A percentile compares a stretch with the other conserved stretches of the same genome.
Conservation (phyloP, 1,284 basidiomycete species). For the Tilletiaria anomala region DNA sequence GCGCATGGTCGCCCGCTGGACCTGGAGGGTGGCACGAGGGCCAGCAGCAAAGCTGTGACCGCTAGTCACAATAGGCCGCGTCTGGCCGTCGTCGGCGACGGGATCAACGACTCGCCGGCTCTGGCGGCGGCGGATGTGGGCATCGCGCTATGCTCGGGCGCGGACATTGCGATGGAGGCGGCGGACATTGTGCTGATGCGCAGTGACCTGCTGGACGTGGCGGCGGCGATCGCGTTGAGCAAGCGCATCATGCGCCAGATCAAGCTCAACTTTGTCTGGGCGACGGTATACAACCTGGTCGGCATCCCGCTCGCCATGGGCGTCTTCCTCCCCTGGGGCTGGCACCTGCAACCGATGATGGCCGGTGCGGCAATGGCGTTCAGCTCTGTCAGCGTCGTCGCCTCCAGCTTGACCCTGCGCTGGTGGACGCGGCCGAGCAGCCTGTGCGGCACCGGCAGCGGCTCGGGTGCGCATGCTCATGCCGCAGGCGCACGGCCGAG, state of each 20-base stretch:
- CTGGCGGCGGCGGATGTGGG: conserved; percentile 88
- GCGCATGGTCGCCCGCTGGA: too few species aligned
- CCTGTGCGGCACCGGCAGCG: too few species aligned
- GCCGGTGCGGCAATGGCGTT: conserved; percentile 96
- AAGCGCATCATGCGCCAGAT: conserved; percentile 80
- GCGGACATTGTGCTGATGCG: conserved; percentile 96
- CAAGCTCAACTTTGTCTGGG: conserved; percentile 46
- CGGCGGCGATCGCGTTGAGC: conserved; percentile 83
- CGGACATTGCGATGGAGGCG: conserved; percentile 91
- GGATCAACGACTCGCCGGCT: conserved; percentile 96
- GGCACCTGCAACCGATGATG: conserved; percentile 94
- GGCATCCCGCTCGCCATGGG: conserved; percentile 99
- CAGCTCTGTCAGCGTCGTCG: conserved; percentile 88
- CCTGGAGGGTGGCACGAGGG: too few species aligned
- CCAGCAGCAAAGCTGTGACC: not conserved
- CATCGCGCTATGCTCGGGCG: conserved; percentile 86
- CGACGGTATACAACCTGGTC: conserved; percentile 61
- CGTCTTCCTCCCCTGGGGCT: conserved; percentile 72
- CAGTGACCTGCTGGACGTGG: conserved; percentile 85
- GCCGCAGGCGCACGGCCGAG: too few species aligned
- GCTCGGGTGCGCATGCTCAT: too few species aligned
- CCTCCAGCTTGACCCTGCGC: conserved; percentile 68
- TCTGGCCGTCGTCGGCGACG: conserved; percentile 71
- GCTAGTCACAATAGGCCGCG: conserved; percentile 3
- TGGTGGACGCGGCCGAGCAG: conserved; percentile 38